Evolutionary conservation across 805 yeast species (phyloP).

Genomic region (Schizosaccharomyces pombe): DNA sequence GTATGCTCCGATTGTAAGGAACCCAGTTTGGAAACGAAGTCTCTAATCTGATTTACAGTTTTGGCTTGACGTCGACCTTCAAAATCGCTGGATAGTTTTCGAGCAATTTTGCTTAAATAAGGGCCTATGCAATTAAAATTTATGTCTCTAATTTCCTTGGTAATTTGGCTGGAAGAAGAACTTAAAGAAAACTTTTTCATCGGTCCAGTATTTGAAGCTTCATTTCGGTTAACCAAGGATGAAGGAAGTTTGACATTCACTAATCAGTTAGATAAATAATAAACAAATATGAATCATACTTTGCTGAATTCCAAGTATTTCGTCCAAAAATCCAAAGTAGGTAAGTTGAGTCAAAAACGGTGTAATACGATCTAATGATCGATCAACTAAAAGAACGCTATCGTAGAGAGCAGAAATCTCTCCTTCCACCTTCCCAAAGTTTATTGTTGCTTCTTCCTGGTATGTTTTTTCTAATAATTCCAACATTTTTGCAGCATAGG

Average conservation of each 20-base stretch:
- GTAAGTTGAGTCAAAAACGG: constrained; percentile 55
- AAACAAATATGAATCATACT: constrained; percentile 9
- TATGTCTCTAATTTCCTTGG: constrained; percentile 29
- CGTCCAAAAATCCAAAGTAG: constrained; percentile 64
- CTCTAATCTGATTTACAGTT: constrained; percentile 40
- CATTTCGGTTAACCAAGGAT: constrained; percentile 1
- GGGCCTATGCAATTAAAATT: constrained; percentile 68
- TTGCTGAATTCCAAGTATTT: constrained; percentile 26
- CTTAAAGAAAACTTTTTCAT: constrained; percentile 11
- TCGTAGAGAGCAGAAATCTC: constrained; percentile 10
- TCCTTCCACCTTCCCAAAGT: background rate
- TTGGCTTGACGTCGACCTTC: constrained; percentile 34
- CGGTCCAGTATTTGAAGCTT: constrained; percentile 5
- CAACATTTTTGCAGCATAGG: background rate
- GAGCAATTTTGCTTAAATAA: constrained; percentile 45
- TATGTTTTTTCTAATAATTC: background rate
- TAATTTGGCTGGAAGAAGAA: constrained; percentile 24
- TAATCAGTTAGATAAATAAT: background rate
- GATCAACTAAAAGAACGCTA: constrained; percentile 56
- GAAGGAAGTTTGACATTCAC: background rate
- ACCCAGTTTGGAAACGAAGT: constrained; percentile 47
- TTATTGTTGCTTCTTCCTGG: background rate
- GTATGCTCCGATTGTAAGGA: constrained; percentile 44
- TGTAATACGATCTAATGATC: constrained; percentile 51
- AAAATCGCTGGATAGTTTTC: constrained; percentile 41